phyloP scores from a whole-genome alignment of 805 yeast species.

The Metschnikowia peoriensis region DNA sequence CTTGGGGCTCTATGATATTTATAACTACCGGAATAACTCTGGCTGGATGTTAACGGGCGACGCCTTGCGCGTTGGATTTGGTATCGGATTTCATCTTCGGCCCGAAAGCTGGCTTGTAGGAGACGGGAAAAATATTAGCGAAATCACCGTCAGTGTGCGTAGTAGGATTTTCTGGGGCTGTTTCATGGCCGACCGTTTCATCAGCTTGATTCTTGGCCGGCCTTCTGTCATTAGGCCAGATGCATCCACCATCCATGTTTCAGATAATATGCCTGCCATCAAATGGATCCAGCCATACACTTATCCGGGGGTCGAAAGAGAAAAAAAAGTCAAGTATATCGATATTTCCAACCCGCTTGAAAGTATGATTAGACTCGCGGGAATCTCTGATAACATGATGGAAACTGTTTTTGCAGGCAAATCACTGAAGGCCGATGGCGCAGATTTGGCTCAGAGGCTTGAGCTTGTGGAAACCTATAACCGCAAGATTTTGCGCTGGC shows the following conservation, averaged over 20 bases:
- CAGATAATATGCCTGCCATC: conserved; percentile 15
- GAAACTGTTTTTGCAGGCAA: conserved; percentile 7
- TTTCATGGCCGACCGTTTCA: conserved; percentile 15
- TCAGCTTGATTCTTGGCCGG: conserved; percentile 15
- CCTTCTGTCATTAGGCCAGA: conserved; percentile 11
- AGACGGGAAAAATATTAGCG: conserved; percentile 3
- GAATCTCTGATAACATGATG: conserved; percentile 14
- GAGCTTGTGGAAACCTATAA: conserved; percentile 9
- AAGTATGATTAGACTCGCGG: conserved; percentile 7
- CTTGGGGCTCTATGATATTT: conserved; percentile 15
- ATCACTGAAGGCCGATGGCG: background rate
- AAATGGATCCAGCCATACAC: conserved; percentile 13
- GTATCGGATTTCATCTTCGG: conserved; percentile 14
- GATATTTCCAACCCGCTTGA: conserved; percentile 14
- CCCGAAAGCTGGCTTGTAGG: conserved; percentile 13
- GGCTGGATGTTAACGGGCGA: conserved; percentile 17
- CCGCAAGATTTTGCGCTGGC: conserved; percentile 10
- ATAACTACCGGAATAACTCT: conserved; percentile 13
- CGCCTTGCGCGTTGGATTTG: conserved; percentile 15
- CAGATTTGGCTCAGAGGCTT: background rate
- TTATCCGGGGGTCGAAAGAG: conserved; percentile 9
- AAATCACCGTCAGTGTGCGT: conserved; percentile 10
- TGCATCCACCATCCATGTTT: conserved; percentile 11
- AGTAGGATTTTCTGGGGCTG: conserved; percentile 18
- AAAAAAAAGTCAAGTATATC: conserved; percentile 7